Percentiles rank a stretch among this genome's conserved stretches.
These are phyloP conservation scores for Pythium chondricola DNA, from an alignment of 352 stramenopile species.

Conservation along the genomic window DNA sequence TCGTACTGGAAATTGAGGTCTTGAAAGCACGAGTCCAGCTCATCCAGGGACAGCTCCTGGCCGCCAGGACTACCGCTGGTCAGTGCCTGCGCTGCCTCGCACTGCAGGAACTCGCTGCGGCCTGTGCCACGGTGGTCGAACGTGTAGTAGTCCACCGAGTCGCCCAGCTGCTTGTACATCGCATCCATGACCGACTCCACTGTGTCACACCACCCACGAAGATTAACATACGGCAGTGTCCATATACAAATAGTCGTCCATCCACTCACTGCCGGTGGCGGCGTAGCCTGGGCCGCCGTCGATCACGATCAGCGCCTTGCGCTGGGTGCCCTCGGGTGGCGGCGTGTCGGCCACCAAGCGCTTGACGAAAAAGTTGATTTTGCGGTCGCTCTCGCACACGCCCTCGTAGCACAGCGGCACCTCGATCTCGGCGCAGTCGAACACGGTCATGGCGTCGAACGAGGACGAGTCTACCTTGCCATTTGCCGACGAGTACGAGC, in stretches of 20 bases:
- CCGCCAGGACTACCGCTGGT: conserved; percentile 10
- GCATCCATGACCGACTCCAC: conserved; percentile 5
- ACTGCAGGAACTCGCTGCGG: conserved; percentile 22
- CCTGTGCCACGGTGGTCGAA: conserved; percentile 30
- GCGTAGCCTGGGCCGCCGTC: conserved; percentile 13
- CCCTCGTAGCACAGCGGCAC: conserved; percentile 65
- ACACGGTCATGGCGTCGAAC: conserved; percentile 9
- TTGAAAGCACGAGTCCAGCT: conserved; percentile 16
- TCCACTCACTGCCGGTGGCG: conserved; percentile 9
- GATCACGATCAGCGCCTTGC: conserved; percentile 9
- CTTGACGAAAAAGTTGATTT: conserved; percentile 42
- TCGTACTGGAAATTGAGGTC: conserved; percentile 23
- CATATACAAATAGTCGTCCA: too few species aligned
- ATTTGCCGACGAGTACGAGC: conserved; percentile 27
- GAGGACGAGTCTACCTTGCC: too few species aligned
- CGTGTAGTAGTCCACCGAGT: conserved; percentile 21
- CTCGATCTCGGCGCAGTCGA: conserved; percentile 59
- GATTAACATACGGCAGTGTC: neutral
- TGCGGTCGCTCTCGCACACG: conserved; percentile 53
- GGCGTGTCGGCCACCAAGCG: conserved; percentile 12
- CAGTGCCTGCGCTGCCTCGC: conserved; percentile 17
- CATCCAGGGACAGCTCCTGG: conserved; percentile 7
- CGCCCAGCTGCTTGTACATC: conserved; percentile 5
- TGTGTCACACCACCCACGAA: neutral
- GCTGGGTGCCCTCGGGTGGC: neutral